These are phyloP conservation scores for Cystofilobasidium macerans DNA, from an alignment of 768 basidiomycete genomes.

Conservation along the genomic window DNA sequence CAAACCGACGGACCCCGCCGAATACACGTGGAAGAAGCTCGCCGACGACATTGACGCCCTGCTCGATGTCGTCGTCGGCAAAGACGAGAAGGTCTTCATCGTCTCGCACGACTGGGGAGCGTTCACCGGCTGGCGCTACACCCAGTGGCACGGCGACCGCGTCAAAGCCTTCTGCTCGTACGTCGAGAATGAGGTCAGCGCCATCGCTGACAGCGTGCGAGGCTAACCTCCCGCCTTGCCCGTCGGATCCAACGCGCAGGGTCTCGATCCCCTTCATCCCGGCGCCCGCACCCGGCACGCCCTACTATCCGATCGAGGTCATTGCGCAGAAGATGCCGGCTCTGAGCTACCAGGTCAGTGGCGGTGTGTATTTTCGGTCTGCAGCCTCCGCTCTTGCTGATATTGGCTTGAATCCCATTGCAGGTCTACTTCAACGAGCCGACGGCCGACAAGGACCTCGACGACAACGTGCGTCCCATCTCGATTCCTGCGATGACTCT, in stretches of 20 bases:
- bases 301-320: neutral
- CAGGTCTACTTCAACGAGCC: slow-evolving; percentile 1
- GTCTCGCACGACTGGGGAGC: slow-evolving; percentile 6
- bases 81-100: neutral
- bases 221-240: too few species aligned
- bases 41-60: neutral
- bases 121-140: neutral
- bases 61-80: neutral
- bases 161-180: slow-evolving; percentile 7
- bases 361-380: too few species aligned
- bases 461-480: neutral
- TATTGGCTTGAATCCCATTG: too few species aligned
- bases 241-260: neutral
- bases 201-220: neutral
- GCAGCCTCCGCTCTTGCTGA: too few species aligned
- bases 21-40: neutral
- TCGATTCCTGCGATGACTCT: neutral
- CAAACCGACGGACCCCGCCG: neutral
- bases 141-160: neutral
- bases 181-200: neutral
- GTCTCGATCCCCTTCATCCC: neutral
- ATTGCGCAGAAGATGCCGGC: neutral
- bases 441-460: neutral
- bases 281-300: neutral
- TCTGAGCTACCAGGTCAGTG: neutral